A percentile compares a stretch with the other conserved stretches of the same genome.
Conservation (phyloP, 257 asterid genomes). For the Rhazya stricta region DNA sequence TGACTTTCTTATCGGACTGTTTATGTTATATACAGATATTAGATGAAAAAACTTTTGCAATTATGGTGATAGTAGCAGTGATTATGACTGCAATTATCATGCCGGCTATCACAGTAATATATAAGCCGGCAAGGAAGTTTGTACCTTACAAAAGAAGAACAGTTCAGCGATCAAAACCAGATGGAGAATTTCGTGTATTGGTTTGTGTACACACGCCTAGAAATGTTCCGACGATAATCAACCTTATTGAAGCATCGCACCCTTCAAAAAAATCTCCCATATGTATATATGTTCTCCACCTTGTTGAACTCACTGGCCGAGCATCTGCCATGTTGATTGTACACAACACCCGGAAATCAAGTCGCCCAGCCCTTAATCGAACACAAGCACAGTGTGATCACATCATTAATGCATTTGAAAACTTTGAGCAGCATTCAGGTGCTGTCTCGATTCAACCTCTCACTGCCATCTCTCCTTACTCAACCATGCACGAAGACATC, state of each 20-base stretch:
- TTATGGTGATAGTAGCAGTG: constrained; percentile 76
- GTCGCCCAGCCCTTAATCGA: constrained; percentile 61
- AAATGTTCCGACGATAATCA: constrained; percentile 80
- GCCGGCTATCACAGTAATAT: constrained; percentile 55
- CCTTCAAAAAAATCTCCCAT: constrained; percentile 76
- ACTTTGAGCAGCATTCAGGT: constrained; percentile 60
- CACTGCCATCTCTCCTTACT: constrained; percentile 89
- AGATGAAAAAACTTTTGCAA: constrained; percentile 70
- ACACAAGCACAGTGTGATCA: constrained; percentile 90
- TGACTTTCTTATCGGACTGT: background rate
- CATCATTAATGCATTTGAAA: constrained; percentile 82
- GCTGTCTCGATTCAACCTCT: constrained; percentile 64
- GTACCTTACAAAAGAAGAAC: constrained; percentile 65
- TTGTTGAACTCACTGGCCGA: constrained; percentile 89
- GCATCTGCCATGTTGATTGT: constrained; percentile 93
- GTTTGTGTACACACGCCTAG: constrained; percentile 76
- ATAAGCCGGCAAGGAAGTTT: constrained; percentile 61
- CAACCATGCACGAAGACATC: constrained; percentile 90
- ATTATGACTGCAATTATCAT: constrained; percentile 66
- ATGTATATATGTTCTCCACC: constrained; percentile 65
- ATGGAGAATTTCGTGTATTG: constrained; percentile 59
- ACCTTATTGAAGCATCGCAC: constrained; percentile 76
- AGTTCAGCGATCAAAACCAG: constrained; percentile 51
- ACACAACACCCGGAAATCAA: constrained; percentile 56
- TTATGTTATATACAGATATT: constrained; percentile 40